Evolutionary conservation across 1,284 basidiomycete species (phyloP).

Genomic region (Sphaerobolus stellatus): DNA sequence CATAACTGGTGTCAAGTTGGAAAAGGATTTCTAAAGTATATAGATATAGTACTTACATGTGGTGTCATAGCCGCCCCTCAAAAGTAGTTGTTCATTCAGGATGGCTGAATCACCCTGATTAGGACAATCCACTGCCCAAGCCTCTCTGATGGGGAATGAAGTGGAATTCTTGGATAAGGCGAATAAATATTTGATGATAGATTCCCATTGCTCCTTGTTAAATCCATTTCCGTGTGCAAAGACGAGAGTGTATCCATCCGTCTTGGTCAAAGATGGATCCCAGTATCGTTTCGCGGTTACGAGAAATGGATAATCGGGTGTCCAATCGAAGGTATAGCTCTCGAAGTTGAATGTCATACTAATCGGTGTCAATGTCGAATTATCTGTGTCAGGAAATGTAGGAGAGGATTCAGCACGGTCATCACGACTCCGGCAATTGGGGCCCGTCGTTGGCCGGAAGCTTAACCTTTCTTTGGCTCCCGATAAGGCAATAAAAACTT

Average conservation of each 20-base stretch:
- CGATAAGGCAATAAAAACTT: too few species aligned
- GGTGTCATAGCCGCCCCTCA: slow-evolving; percentile 45
- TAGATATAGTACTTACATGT: slow-evolving; percentile 34
- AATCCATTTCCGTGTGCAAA: slow-evolving; percentile 53
- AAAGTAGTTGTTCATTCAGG: slow-evolving; percentile 42
- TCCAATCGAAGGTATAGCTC: slow-evolving; percentile 50
- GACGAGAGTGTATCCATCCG: slow-evolving; percentile 46
- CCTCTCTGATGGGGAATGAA: slow-evolving; percentile 38
- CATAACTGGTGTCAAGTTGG: slow-evolving; percentile 41
- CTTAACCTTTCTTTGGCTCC: too few species aligned
- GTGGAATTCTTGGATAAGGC: slow-evolving; percentile 25
- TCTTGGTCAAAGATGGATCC: too few species aligned
- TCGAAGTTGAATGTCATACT: too few species aligned
- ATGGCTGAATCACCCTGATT: slow-evolving; percentile 55
- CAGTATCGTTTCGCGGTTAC: slow-evolving; percentile 51
- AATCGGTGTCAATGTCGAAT: too few species aligned
- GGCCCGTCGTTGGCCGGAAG: too few species aligned
- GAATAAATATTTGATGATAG: slow-evolving; percentile 48
- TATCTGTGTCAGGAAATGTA: too few species aligned
- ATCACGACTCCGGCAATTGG: too few species aligned
- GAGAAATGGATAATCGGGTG: slow-evolving; percentile 48
- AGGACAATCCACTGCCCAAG: slow-evolving; percentile 53
- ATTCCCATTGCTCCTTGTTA: slow-evolving; percentile 59
- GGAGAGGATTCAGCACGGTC: too few species aligned
- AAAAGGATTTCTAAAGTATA: not conserved